Percentiles rank a stretch among this genome's conserved stretches.
These are phyloP conservation scores for Beauveria brongniartii DNA, from an alignment of 2,329 filamentous ascomycete genomes.

Conservation along the genomic window DNA sequence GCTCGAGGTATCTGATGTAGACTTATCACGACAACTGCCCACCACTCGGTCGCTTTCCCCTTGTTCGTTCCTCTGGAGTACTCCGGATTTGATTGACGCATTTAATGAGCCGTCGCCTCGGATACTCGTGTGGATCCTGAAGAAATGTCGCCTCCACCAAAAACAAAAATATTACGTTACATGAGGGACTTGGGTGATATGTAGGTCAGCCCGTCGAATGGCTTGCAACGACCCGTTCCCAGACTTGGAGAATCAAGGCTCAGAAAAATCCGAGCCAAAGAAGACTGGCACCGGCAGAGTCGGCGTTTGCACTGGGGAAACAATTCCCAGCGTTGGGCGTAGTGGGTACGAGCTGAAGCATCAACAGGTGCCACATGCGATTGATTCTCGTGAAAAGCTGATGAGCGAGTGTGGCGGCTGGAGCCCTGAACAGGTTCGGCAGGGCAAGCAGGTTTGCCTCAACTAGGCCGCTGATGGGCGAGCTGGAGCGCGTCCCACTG, in stretches of 20 bases:
- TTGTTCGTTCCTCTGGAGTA: neutral
- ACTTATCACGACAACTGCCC: neutral
- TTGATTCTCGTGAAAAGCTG: neutral
- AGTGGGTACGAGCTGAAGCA: slow-evolving; percentile 1
- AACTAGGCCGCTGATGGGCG: neutral
- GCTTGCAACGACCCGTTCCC: no score
- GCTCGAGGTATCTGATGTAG: neutral
- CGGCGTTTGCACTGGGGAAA: neutral
- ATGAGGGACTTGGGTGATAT: neutral
- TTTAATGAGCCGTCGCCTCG: neutral
- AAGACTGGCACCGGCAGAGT: neutral
- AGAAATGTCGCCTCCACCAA: neutral
- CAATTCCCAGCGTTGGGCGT: neutral
- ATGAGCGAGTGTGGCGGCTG: neutral
- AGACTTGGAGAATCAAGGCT: no score
- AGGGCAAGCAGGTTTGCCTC: neutral
- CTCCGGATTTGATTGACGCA: neutral
- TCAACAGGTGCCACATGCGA: neutral
- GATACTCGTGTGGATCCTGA: neutral
- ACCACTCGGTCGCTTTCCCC: neutral
- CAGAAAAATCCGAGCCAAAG: neutral
- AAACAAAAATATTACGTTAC: neutral
- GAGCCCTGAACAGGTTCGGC: neutral
- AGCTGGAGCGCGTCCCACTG: slow-evolving; percentile 5
- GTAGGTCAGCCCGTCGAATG: no score